These are phyloP conservation scores for Elsinoe perseae DNA, from an alignment of 2,329 filamentous ascomycete species.

Conservation along the genomic window DNA sequence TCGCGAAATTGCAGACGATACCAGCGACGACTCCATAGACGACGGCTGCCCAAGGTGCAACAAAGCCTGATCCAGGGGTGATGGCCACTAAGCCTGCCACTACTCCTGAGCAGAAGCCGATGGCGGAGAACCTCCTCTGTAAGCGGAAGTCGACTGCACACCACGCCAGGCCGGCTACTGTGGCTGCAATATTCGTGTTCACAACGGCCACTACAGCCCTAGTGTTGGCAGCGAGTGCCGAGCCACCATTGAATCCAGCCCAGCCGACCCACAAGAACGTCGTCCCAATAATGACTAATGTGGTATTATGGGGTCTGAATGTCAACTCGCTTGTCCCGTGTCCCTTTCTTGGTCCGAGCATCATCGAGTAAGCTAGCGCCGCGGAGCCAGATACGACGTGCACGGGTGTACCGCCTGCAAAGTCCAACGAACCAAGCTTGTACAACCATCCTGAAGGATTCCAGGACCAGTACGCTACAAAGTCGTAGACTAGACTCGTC, in stretches of 20 bases:
- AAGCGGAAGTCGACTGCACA: conserved; percentile 91
- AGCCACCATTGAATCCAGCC: conserved; percentile 58
- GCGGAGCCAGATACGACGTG: conserved; percentile 92
- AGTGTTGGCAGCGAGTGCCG: conserved; percentile 57
- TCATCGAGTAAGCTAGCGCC: conserved; percentile 89
- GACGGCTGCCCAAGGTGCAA: conserved; percentile 59
- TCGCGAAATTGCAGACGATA: conserved; percentile 72
- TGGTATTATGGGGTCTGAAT: conserved; percentile 99
- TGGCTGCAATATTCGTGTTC: conserved; percentile 91
- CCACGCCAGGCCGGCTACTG: conserved; percentile 89
- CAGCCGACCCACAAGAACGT: conserved; percentile 85
- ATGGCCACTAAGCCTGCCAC: conserved; percentile 84
- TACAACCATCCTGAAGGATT: conserved; percentile 89
- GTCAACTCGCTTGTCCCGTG: conserved; percentile 97
- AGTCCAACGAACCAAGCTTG: conserved; percentile 87
- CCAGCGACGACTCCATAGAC: conserved; percentile 55
- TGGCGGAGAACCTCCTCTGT: conserved; percentile 88
- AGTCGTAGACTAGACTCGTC: conserved; percentile 96
- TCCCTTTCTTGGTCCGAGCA: conserved; percentile 81
- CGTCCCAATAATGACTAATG: conserved; percentile 89
- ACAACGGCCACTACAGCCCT: conserved; percentile 94
- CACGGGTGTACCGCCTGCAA: conserved; percentile 92
- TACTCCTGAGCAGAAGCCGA: conserved; percentile 84
- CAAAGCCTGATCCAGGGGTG: conserved; percentile 73
- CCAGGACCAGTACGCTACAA: conserved; percentile 94